Evolutionary conservation across 2,329 filamentous ascomycete species (phyloP).

Genomic region (Pestalotiopsis sp.): DNA sequence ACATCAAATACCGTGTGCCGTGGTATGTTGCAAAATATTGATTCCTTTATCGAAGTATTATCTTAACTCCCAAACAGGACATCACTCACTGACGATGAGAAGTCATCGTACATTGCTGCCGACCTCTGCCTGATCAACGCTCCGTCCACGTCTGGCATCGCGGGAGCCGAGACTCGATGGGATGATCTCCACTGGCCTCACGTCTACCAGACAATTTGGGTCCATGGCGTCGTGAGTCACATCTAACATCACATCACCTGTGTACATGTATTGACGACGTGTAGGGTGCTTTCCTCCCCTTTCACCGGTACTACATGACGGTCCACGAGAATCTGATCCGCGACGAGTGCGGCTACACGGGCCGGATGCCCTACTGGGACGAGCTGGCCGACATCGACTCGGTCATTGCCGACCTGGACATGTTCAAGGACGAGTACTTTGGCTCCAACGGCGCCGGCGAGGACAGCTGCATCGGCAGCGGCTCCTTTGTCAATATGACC

Average conservation of each 20-base stretch:
- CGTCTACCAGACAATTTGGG: conserved; percentile 1
- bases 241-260: neutral
- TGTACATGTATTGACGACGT: neutral
- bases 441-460: conserved; percentile 1
- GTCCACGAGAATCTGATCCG: conserved; percentile 17
- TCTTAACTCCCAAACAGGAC: neutral
- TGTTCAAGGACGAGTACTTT: conserved; percentile 7
- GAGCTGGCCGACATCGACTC: conserved; percentile 3
- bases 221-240: conserved; percentile 1
- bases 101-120: conserved; percentile 5
- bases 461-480: conserved; percentile 3
- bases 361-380: conserved; percentile 17
- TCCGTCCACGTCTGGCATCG: neutral
- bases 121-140: conserved; percentile 8
- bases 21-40: neutral
- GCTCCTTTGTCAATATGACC: conserved; percentile 8
- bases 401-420: neutral
- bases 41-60: neutral
- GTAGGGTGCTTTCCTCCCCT: conserved; percentile 26
- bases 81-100: conserved; percentile 5
- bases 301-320: conserved; percentile 20
- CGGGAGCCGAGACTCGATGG: conserved; percentile 6
- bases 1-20: conserved; percentile 3
- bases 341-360: conserved; percentile 21
- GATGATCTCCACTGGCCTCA: conserved; percentile 10